phyloP scores from a whole-genome alignment of 164 flowering plant genomes.

The Vitis rupestris region DNA sequence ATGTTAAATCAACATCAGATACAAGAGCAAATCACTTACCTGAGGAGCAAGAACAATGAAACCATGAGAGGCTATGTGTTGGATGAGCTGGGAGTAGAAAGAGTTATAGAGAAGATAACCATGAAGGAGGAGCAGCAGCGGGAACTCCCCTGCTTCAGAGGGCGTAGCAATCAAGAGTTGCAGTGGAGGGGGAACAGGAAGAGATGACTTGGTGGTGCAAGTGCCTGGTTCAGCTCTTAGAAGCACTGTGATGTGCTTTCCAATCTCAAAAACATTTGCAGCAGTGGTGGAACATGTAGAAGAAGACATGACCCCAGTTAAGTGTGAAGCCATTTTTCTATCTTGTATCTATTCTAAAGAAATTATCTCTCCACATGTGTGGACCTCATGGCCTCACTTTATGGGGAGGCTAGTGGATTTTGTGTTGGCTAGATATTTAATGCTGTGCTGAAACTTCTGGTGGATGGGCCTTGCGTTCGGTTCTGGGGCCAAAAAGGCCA shows the following conservation, averaged over 20 bases:
- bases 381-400: background rate
- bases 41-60: constrained; percentile 91
- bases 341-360: background rate
- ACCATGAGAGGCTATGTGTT: constrained; percentile 84
- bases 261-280: constrained; percentile 21
- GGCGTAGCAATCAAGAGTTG: constrained; percentile 60
- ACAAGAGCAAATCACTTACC: constrained; percentile 30
- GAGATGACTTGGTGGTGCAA: background rate
- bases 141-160: constrained; percentile 44
- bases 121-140: constrained; percentile 68
- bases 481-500: too few relatives aligned
- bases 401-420: background rate
- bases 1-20: too few relatives aligned
- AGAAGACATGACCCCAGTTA: constrained; percentile 9
- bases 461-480: too few relatives aligned
- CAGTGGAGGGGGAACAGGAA: constrained; percentile 44
- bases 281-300: constrained; percentile 2
- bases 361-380: background rate
- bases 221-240: constrained; percentile 4
- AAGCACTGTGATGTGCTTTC: constrained; percentile 18
- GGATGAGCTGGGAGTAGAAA: constrained; percentile 82
- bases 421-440: too few relatives aligned
- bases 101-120: constrained; percentile 76
- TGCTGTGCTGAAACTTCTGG: too few relatives aligned
- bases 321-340: background rate